These are phyloP conservation scores for Botrytis cinerea DNA, from an alignment of 2,329 filamentous ascomycete genomes.

Conservation along the genomic window DNA sequence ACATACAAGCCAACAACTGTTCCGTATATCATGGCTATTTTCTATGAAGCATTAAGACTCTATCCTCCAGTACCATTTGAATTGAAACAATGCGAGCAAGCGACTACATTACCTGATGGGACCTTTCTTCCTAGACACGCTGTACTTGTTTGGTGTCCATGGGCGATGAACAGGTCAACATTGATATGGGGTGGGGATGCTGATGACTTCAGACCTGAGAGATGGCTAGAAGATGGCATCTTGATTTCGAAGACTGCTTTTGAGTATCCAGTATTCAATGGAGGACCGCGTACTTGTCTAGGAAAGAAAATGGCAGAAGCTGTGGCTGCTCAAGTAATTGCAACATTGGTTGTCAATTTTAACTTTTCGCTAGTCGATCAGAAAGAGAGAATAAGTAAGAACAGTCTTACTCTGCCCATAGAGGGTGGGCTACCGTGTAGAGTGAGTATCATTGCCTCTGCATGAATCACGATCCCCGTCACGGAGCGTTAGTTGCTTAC, in stretches of 20 bases:
- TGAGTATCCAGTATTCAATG: slow-evolving; percentile 67
- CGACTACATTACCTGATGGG: slow-evolving; percentile 59
- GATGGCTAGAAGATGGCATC: slow-evolving; percentile 54
- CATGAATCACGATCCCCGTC: neutral
- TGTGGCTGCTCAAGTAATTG: slow-evolving; percentile 58
- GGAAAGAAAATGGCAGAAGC: slow-evolving; percentile 66
- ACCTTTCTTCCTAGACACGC: slow-evolving; percentile 56
- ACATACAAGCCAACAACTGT: slow-evolving; percentile 41
- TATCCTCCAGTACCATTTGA: slow-evolving; percentile 68
- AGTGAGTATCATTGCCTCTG: neutral
- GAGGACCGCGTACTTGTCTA: slow-evolving; percentile 60
- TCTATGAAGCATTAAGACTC: slow-evolving; percentile 62
- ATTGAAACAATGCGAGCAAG: slow-evolving; percentile 58
- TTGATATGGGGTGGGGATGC: slow-evolving; percentile 59
- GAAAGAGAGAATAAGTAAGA: slow-evolving; percentile 56
- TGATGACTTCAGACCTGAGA: slow-evolving; percentile 55
- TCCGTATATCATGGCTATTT: slow-evolving; percentile 62
- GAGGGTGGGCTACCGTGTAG: slow-evolving; percentile 55
- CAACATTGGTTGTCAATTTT: slow-evolving; percentile 51
- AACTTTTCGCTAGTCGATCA: slow-evolving; percentile 50
- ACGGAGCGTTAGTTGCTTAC: too few species aligned
- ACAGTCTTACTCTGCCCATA: slow-evolving; percentile 65
- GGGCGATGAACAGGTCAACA: slow-evolving; percentile 62
- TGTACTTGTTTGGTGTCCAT: slow-evolving; percentile 63
- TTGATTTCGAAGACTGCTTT: slow-evolving; percentile 50